These are phyloP conservation scores for Exophiala calicioides DNA, from an alignment of 2,329 filamentous ascomycete species.

Conservation along the genomic window DNA sequence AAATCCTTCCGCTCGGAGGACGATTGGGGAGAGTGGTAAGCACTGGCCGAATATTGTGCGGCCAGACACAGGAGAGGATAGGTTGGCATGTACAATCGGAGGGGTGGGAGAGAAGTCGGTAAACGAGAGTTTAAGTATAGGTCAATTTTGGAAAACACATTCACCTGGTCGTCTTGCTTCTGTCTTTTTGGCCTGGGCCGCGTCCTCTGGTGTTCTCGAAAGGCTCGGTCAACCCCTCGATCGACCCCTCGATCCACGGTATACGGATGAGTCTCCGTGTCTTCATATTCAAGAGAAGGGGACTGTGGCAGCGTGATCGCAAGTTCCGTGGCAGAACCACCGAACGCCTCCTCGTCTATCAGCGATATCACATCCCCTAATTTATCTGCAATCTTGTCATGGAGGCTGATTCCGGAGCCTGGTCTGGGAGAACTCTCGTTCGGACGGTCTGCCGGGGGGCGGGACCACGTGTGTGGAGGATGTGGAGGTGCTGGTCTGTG, in stretches of 20 bases:
- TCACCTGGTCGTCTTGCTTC: conserved; percentile 47
- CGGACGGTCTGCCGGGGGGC: neutral
- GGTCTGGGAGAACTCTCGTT: neutral
- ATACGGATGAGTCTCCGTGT: conserved; percentile 5
- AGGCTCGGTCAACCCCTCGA: neutral
- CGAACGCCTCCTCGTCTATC: conserved; percentile 66
- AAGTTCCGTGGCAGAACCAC: conserved; percentile 44
- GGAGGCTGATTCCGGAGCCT: conserved; percentile 7
- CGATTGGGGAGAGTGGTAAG: conserved; percentile 66
- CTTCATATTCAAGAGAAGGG: conserved; percentile 3
- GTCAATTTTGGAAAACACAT: conserved; percentile 74
- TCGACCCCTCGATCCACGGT: conserved; percentile 3
- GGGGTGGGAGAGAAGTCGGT: conserved; percentile 64
- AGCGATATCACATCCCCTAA: conserved; percentile 70
- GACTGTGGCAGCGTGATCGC: conserved; percentile 9
- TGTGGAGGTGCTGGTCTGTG: conserved; percentile 1
- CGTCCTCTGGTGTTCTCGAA: conserved; percentile 2
- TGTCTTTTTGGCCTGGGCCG: conserved; percentile 26
- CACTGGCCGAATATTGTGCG: conserved; percentile 72
- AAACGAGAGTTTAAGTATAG: conserved; percentile 76
- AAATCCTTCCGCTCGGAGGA: conserved; percentile 65
- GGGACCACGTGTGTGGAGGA: conserved; percentile 18
- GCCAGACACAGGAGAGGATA: conserved; percentile 78
- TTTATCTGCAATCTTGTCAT: conserved; percentile 61
- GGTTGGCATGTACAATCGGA: conserved; percentile 71